A percentile compares a stretch with the other conserved stretches of the same genome.
Evolutionary conservation across 2,329 filamentous ascomycete species (phyloP).

Genomic region (Diaporthe batatas): DNA sequence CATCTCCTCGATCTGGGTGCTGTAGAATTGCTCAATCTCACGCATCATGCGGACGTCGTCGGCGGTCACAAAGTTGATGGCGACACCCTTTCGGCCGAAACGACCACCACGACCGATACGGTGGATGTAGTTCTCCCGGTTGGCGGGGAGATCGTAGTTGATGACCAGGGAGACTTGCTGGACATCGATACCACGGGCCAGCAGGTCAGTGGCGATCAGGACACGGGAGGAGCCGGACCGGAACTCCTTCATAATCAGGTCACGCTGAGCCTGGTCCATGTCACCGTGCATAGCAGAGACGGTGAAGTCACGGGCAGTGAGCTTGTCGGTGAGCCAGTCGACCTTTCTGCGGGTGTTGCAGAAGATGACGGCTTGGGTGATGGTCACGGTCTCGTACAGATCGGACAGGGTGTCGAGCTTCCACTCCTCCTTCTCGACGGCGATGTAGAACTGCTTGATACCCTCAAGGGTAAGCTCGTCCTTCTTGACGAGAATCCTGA

Average conservation of each 20-base stretch:
- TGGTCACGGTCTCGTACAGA: constrained; percentile 97
- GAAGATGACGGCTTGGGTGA: constrained; percentile 99
- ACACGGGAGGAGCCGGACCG: constrained; percentile 96
- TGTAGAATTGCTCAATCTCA: constrained; percentile 81
- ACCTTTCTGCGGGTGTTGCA: constrained; percentile 99
- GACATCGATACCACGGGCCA: constrained; percentile 98
- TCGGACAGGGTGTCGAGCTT: constrained; percentile 99
- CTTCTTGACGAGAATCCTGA: constrained; percentile 97
- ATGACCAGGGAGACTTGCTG: constrained; percentile 98
- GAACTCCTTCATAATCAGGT: constrained; percentile 99
- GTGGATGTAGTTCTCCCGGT: constrained; percentile 99
- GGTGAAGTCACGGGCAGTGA: constrained; percentile 98
- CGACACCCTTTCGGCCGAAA: constrained; percentile 98
- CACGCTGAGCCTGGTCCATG: constrained; percentile 98
- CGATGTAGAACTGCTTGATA: constrained; percentile 99
- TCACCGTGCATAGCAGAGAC: constrained; percentile 99
- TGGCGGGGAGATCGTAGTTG: constrained; percentile 98
- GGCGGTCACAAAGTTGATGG: constrained; percentile 99
- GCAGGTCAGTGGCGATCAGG: constrained; percentile 96
- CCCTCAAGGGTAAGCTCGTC: constrained; percentile 98
- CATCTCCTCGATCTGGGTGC: constrained; percentile 99
- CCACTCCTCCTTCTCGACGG: constrained; percentile 99
- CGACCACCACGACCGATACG: constrained; percentile 95
- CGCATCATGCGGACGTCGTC: constrained; percentile 97
- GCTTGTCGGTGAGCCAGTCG: constrained; percentile 99